Base-by-base conservation (phyloP, 1,139 yeast genomes). In the Zygosaccharomyces sapae region DNA sequence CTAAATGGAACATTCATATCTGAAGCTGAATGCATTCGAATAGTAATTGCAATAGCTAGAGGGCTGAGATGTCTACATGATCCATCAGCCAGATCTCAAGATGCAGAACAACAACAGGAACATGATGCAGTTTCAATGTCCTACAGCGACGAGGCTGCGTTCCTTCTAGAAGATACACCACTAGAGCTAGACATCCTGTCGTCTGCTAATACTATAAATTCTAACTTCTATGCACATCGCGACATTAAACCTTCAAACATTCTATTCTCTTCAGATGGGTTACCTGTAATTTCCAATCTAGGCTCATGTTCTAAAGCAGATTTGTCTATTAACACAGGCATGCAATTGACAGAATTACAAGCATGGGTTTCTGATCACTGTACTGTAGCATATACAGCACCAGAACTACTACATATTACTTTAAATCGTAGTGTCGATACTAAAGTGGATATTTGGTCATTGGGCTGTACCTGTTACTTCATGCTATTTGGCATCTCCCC, bases 211-310 rank as follows among this genome's bases (percentile, higher is more conserved):
- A 61, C 84, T 50, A 76, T 74, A 40, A 85, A 81, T 49, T 68
- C 79, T 36, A 72, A 76, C 2, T 86, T 95, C 1, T 88, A 77
- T 65, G 95, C 95, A 0, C 97, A 89, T 64, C 71, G 89, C 51
- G 96, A 89, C 63, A 69, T 90, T 48, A 89, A 88, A 58, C 97
- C 97, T 0, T 95, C 92, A 1, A 89, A 88, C 61, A 79, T 89
- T 19, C 84, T 89, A 92, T 69, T 89, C 7, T 76, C 86, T 1
- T 77, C 81, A 22, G 83, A 81, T 49, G 88, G 88, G 0, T 65
- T 77, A 6, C 95, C 95, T 0, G 89, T 89, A 1, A 71, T 90
- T 46, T 84, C 87, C 58, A 97, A 90, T 59, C 70, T 90, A 47
- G 96, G 97, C 2, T 83, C 94, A 9, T 83, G 92, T 60, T 69